Evolutionary conservation across 345 rosid species (phyloP), one percentile per base, ranked within the genome.

Genomic region (Eucalyptus cloeziana): DNA sequence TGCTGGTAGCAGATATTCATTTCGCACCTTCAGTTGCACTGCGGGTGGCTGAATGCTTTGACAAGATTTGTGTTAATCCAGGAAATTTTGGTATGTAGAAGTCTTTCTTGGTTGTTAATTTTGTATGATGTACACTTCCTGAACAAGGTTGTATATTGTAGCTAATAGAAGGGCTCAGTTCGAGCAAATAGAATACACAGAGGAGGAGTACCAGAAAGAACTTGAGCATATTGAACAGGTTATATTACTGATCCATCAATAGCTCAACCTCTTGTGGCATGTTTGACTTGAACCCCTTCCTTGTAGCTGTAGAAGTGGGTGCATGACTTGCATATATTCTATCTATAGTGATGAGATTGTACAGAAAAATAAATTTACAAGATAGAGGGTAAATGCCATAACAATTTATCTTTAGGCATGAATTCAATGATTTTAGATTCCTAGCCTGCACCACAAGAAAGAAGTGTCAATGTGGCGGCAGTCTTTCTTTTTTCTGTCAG

Each of bases 11-110:
- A 47, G 98, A 98, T 93, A 96, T 98, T 89, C 99, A 96, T 93
- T 98, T 95, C 91, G 98, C 99, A 50, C 99, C 99, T 91, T 33
- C 96, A 44, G 93, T 98, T 89, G 99, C 99, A 49, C 86, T 98
- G 85, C 91, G 99, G 81, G 98, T 96, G 44, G 94, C 98, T 88
- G 98, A 98, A 91, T 98, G 99, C 94, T 98, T 98, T 89, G 99
- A 98, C 88, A 98, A 98, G 91, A 98, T 98, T 90, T 99, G 97
- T 81, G 99, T 97, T 90, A 97, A 97, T 94, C 99, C 98, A 1
- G 97, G 99, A 93, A 96, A 97, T 86, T 97, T 97, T 87, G 99
- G 99, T 97, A 93, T 49, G 37, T 67, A 88, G 90, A 33, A 19
- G 62, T 60, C 60, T 21, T 13, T 44, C 76, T 47, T 49, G 51